Percentiles rank a stretch among this genome's conserved stretches.
Evolutionary conservation across 1,284 basidiomycete genomes (phyloP).

Genomic region (Cronartium quercuum): DNA sequence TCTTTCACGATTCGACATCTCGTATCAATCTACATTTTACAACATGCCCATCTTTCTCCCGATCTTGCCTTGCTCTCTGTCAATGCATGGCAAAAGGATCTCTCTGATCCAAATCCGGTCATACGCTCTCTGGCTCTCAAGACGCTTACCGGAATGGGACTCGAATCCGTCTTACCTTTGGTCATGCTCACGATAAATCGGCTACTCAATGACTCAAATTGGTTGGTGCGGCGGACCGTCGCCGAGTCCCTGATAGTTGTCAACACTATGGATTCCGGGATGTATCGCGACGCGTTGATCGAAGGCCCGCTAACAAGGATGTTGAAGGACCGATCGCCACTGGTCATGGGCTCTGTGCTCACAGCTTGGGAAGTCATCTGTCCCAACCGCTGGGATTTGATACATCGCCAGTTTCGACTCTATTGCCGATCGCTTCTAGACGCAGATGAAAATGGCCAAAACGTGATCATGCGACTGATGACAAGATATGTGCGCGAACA

Average conservation of each 20-base stretch:
- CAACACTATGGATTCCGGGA: conserved; percentile 24
- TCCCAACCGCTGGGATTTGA: conserved; percentile 71
- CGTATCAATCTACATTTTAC: conserved; percentile 92
- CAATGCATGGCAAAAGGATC: conserved; percentile 97
- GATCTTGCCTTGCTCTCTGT: conserved; percentile 93
- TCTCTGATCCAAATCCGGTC: conserved; percentile 82
- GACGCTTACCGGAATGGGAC: conserved; percentile 44
- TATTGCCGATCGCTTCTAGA: conserved; percentile 78
- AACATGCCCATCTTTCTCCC: conserved; percentile 84
- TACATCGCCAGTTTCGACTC: conserved; percentile 81
- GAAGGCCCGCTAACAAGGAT: conserved; percentile 54
- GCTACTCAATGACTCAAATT: conserved; percentile 43
- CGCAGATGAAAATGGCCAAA: conserved; percentile 93
- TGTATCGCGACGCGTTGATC: conserved; percentile 20
- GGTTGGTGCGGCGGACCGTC: conserved; percentile 46
- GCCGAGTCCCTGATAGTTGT: conserved; percentile 42
- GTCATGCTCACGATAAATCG: conserved; percentile 45
- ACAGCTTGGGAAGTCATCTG: conserved; percentile 78
- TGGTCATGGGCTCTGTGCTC: conserved; percentile 78
- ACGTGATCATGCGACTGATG: conserved; percentile 70
- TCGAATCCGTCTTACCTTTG: conserved; percentile 45
- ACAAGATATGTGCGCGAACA: conserved; percentile 75
- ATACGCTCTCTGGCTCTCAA: conserved; percentile 49
- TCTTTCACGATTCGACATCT: conserved; percentile 85
- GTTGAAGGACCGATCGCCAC: conserved; percentile 73